Evolutionary conservation across 306 rosid species (phyloP).

Genomic region (Gleditsia sinensis): DNA sequence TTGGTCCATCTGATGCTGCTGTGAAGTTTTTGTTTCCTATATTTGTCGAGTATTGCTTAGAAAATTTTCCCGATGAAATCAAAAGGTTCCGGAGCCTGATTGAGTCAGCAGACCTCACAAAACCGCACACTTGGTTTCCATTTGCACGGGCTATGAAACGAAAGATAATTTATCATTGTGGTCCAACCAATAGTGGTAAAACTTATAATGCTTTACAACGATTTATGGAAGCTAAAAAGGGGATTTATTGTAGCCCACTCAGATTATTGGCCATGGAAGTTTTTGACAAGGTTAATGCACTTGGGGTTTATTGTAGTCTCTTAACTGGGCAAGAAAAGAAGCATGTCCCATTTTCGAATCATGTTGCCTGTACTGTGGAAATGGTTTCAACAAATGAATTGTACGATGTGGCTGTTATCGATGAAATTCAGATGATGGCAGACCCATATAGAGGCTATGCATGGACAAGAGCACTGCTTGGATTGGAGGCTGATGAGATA

Average conservation of each 20-base stretch:
- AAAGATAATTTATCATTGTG: constrained; percentile 88
- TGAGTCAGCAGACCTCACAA: constrained; percentile 78
- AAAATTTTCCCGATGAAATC: constrained; percentile 73
- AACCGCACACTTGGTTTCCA: constrained; percentile 94
- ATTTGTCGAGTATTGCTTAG: constrained; percentile 84
- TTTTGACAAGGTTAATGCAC: constrained; percentile 87
- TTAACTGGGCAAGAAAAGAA: constrained; percentile 89
- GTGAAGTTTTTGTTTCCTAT: constrained; percentile 81
- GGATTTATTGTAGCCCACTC: constrained; percentile 88
- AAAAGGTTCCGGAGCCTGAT: constrained; percentile 65
- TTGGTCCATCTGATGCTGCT: constrained; percentile 69
- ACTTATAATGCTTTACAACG: constrained; percentile 89
- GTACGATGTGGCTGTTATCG: constrained; percentile 85
- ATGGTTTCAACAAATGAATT: constrained; percentile 81
- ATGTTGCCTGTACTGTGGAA: constrained; percentile 86
- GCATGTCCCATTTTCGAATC: constrained; percentile 73
- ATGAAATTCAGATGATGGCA: constrained; percentile 92
- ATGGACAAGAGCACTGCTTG: constrained; percentile 92
- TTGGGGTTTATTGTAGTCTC: constrained; percentile 82
- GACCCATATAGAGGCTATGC: constrained; percentile 78
- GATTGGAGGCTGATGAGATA: constrained; percentile 92
- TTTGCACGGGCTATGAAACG: constrained; percentile 95
- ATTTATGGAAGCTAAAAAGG: constrained; percentile 84
- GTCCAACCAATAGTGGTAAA: constrained; percentile 97
- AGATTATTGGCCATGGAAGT: constrained; percentile 95